Conservation (phyloP, 495 filamentous ascomycete species). For the Aspergillus cristatus region DNA sequence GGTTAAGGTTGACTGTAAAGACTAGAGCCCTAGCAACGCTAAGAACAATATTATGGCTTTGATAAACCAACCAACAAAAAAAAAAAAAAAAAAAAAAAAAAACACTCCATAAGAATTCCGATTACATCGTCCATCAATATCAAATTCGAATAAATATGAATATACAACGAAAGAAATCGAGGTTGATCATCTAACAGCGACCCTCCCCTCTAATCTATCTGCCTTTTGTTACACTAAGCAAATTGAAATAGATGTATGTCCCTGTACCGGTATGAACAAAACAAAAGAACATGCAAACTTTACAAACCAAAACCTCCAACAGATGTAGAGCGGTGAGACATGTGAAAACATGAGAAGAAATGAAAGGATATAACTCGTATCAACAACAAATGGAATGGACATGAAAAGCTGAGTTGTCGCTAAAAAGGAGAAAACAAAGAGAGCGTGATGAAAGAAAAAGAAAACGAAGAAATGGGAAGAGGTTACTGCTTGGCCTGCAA, state of each 20-base stretch:
- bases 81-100: too few species aligned
- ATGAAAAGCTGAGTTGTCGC: conserved; percentile 21
- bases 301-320: too few species aligned
- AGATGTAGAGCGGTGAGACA: too few species aligned
- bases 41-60: too few species aligned
- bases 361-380: conserved; percentile 12
- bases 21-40: too few species aligned
- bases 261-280: not conserved
- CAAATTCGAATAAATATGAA: conserved; percentile 1
- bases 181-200: too few species aligned
- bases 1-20: too few species aligned
- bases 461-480: conserved; percentile 15
- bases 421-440: conserved; percentile 18
- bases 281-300: conserved; percentile 5
- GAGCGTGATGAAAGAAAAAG: conserved; percentile 15
- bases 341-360: conserved; percentile 6
- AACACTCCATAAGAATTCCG: too few species aligned
- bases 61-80: too few species aligned
- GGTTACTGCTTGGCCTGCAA: conserved; percentile 26
- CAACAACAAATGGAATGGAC: conserved; percentile 9
- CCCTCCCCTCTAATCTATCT: too few species aligned
- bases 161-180: conserved; percentile 2
- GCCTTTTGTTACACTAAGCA: too few species aligned
- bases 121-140: conserved; percentile 4
- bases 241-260: too few species aligned